Percentiles rank a stretch among this genome's conserved stretches.
Evolutionary conservation across 495 filamentous ascomycete species (phyloP).

Genomic region (Beverwykella pulmonaria): DNA sequence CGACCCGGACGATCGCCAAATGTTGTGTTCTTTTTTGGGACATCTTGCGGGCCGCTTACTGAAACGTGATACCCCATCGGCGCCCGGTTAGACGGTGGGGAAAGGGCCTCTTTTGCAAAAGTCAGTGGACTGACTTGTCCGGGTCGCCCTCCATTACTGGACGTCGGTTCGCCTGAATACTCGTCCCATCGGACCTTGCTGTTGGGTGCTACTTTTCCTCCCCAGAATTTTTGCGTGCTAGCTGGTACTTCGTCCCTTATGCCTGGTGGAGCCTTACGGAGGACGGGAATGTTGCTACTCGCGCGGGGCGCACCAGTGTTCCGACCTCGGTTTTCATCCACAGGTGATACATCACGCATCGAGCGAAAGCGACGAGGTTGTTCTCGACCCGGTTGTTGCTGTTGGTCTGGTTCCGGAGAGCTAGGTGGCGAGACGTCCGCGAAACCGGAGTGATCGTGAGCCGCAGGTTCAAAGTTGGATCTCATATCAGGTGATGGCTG

Average conservation of each 20-base stretch:
- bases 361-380: constrained; percentile 32
- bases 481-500: constrained; percentile 44
- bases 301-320: not conserved
- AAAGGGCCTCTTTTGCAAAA: constrained; percentile 16
- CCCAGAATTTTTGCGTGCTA: constrained; percentile 33
- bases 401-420: constrained; percentile 31
- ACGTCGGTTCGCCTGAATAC: constrained; percentile 55
- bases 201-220: constrained; percentile 31
- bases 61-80: constrained; percentile 36
- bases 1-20: constrained; percentile 8
- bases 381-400: constrained; percentile 6
- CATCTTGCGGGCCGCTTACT: constrained; percentile 37
- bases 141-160: constrained; percentile 44
- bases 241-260: not conserved
- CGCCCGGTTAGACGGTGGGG: constrained; percentile 3
- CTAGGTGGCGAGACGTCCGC: constrained; percentile 38
- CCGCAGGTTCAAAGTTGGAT: constrained; percentile 11
- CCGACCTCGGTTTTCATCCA: constrained; percentile 29
- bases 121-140: constrained; percentile 38
- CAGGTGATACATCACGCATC: constrained; percentile 39
- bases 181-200: constrained; percentile 52
- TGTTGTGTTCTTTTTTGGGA: constrained; percentile 22
- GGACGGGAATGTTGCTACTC: constrained; percentile 36
- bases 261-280: constrained; percentile 25
- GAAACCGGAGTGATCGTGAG: not conserved